Base-by-base conservation (phyloP, 257 asterid genomes). In the Schizonepeta tenuifolia region DNA sequence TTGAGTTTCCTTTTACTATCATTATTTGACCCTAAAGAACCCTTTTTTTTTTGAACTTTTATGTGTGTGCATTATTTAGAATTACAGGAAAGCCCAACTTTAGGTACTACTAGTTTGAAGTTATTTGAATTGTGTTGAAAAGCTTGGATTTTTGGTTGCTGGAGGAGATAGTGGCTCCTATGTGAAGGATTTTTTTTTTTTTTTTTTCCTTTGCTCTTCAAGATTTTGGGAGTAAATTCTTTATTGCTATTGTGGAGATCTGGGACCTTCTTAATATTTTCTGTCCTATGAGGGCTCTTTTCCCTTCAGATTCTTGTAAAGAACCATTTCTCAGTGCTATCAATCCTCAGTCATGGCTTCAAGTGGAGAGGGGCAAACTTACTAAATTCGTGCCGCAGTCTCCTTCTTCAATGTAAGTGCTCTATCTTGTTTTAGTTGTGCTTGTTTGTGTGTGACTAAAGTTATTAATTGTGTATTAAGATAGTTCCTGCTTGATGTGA, bases 291-390 rank as follows among this genome's bases (percentile, higher is more conserved):
- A 95, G 89, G 96, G 82, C 88, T 33, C 85, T 85, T 70, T 87
- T 89, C 51, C 88, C 96, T 78, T 91, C 97, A 11, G 99, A 91
- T 54, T 85, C 97, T 56, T 90, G 91, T 83, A 92, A 86, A 80
- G 97, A 92, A 51, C 84, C 93, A 24, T 89, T 84, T 65, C 85
- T 87, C 40, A 87, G 81, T 73, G 75, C 89, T 14, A 77, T 92
- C 76, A 90, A 86, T 82, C 99, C 98, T 28, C 99, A 95, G 83
- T 86, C 98, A 74, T 95, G 99, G 98, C 93, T 95, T 78, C 99
- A 92, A 82, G 99, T 90, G 77, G 99, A 95, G 82, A 88, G 98
- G 87, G 99, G 99, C 43, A 92, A 95, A 74, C 92, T 83, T 61
- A 61, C 96, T 14, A 88, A 92, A 77, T 77, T 82, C 43, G 83